Percentiles rank a stretch among this genome's conserved stretches.
These are phyloP conservation scores for Penicillium sp. DNA, from an alignment of 2,329 filamentous ascomycete genomes.

Conservation along the genomic window DNA sequence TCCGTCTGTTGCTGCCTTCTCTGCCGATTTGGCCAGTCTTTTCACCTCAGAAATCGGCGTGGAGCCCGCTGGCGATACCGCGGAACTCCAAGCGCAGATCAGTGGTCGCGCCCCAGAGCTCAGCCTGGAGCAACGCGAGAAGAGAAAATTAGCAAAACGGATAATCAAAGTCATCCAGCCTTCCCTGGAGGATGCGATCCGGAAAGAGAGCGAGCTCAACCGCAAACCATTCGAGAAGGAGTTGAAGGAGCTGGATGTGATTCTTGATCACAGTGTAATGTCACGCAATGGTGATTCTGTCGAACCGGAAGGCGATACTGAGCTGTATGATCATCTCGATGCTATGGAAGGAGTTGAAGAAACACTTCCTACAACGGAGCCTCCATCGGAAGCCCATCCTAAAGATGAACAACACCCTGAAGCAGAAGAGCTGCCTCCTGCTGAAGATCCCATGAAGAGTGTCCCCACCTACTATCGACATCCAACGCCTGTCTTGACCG, in stretches of 20 bases:
- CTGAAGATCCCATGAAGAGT: conserved; percentile 19
- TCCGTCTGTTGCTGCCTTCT: conserved; percentile 61
- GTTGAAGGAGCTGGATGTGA: conserved; percentile 68
- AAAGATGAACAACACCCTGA: conserved; percentile 9
- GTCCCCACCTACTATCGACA: conserved; percentile 44
- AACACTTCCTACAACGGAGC: conserved; percentile 14
- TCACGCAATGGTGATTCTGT: conserved; percentile 49
- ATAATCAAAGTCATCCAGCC: conserved; percentile 82
- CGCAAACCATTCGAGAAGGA: conserved; percentile 68
- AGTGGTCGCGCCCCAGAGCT: conserved; percentile 46
- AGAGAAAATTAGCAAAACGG: conserved; percentile 80
- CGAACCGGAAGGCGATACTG: conserved; percentile 42
- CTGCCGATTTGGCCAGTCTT: conserved; percentile 55
- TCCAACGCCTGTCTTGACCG: conserved; percentile 45
- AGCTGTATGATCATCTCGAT: conserved; percentile 30
- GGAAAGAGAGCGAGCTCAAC: conserved; percentile 77
- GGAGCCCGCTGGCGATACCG: conserved; percentile 45
- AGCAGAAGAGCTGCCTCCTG: conserved; percentile 15
- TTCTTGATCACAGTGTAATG: conserved; percentile 66
- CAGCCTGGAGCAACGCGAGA: conserved; percentile 69
- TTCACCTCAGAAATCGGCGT: conserved; percentile 56
- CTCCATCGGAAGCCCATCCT: conserved; percentile 6
- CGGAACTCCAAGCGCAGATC: conserved; percentile 52
- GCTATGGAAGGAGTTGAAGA: conserved; percentile 24
- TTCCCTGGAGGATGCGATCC: conserved; percentile 70